Evolutionary conservation across 805 yeast genomes (phyloP).

Genomic region (Starmerella sp.): DNA sequence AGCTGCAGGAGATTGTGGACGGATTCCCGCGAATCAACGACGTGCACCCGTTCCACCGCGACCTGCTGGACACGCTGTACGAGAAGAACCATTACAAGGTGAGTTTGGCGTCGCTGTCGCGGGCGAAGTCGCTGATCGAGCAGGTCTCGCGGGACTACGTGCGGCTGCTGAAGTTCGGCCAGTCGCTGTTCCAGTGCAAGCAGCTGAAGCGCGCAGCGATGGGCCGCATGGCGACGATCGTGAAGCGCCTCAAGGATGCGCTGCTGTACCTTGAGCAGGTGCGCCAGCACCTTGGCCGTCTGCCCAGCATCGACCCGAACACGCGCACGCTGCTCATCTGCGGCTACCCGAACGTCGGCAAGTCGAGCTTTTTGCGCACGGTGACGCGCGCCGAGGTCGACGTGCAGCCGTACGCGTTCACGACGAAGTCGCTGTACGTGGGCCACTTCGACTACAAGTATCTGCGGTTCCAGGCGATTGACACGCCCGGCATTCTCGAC

Average conservation of each 20-base stretch:
- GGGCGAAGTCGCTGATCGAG: constrained; percentile 88
- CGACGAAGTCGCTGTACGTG: constrained; percentile 92
- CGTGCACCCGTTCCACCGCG: constrained; percentile 97
- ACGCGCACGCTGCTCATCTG: constrained; percentile 94
- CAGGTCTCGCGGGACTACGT: constrained; percentile 94
- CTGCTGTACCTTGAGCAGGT: constrained; percentile 91
- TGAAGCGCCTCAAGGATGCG: constrained; percentile 90
- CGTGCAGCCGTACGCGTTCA: constrained; percentile 98
- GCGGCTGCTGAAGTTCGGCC: constrained; percentile 91
- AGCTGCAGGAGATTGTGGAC: constrained; percentile 68
- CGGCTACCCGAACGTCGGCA: constrained; percentile 99
- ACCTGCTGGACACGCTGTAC: constrained; percentile 92
- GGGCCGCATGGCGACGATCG: constrained; percentile 99
- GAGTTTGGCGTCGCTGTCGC: constrained; percentile 84
- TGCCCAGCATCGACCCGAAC: constrained; percentile 96
- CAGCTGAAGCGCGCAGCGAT: constrained; percentile 96
- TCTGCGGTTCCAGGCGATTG: constrained; percentile 95
- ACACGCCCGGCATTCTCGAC: constrained; percentile 97
- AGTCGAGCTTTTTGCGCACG: constrained; percentile 83
- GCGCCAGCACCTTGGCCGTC: constrained; percentile 96
- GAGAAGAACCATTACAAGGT: constrained; percentile 98
- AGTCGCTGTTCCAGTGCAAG: constrained; percentile 95
- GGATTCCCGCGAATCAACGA: constrained; percentile 96
- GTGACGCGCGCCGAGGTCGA: constrained; percentile 98
- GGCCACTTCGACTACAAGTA: constrained; percentile 99